Percentiles rank a stretch among this genome's conserved stretches.
Conservation (phyloP, 768 basidiomycete species). For the Tricholoma sp. region DNA sequence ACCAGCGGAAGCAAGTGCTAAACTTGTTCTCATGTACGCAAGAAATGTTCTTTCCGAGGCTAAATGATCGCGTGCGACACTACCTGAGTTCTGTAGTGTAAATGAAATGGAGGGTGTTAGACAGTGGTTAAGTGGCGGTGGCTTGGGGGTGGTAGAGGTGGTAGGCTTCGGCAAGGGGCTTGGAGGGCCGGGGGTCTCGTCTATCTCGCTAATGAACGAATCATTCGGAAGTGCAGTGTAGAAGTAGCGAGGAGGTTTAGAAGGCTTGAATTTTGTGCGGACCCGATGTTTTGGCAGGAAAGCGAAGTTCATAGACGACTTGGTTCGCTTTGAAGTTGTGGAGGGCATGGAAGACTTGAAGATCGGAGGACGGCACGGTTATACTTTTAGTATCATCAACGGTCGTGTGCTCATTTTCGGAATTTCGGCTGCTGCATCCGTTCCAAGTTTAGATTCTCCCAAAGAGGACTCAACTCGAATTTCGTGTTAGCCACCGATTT, state of each 20-base stretch:
- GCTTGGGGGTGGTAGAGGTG: background rate
- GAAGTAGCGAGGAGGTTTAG: background rate
- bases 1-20: constrained; percentile 47
- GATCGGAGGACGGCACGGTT: background rate
- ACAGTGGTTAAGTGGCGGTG: background rate
- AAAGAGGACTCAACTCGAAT: background rate
- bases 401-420: too few species aligned
- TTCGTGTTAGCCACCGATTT: constrained; percentile 1
- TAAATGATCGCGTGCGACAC: constrained; percentile 50
- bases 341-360: background rate
- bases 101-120: constrained; percentile 8
- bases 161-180: background rate
- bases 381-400: too few species aligned
- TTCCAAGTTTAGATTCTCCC: background rate
- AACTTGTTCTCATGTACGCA: constrained; percentile 48
- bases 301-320: constrained; percentile 3
- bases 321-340: constrained; percentile 6
- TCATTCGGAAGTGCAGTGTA: background rate
- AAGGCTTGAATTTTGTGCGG: background rate
- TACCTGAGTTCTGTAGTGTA: constrained; percentile 42
- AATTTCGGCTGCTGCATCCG: too few species aligned
- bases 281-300: constrained; percentile 10
- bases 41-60: constrained; percentile 50
- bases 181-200: background rate
- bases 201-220: background rate